Evolutionary conservation across 306 rosid species (phyloP), one percentile per base, ranked within the genome.

Genomic region (Lathyrus sativus): DNA sequence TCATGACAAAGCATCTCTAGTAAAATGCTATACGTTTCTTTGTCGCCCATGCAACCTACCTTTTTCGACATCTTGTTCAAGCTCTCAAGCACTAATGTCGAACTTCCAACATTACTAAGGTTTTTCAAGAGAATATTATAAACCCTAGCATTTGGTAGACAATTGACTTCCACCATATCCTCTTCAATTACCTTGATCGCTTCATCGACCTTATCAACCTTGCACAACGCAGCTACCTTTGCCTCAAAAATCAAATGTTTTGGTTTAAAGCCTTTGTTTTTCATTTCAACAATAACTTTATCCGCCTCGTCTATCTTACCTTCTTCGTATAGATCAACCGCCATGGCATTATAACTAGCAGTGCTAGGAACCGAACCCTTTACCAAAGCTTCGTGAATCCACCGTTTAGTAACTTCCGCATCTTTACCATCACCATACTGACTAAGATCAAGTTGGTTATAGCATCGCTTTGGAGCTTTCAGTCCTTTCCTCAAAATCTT

Each of bases 401-500:
- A 12, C 3, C 72, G 38, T 56, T 78, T 80, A 35, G 55, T 12
- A 14, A 29, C 51, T 78, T 84, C 79, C 39, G 68, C 66, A 64
- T 74, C 75, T 26, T 71, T 53, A 22, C 62, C 72, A 38, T 68
- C 41, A 9, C 62, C 6, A 9, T 72, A 67, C 45, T 17, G 65
- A 54, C 51, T 53, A 37, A 78, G 79, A 77, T 80, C 63, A 4
- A 80, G 62, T 3, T 31, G 85, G 57, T 33, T 78, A 68, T 57
- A 60, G 18, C 71, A 74, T 42, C 83, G 79, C 49, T 63, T 80
- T 0, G 85, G 88, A 44, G 85, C 81, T 67, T 80, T 84, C n/a
- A 84, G 68, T n/a, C 88, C 88, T 78, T 84, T 84, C 66, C 88
- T 78, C 74, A 74, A 80, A 64, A 84, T 84, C 49, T 84, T 84